A percentile compares a stretch with the other conserved stretches of the same genome.
Conservation (phyloP, 1,139 yeast species). For the Arxiozyma slooffiae region DNA sequence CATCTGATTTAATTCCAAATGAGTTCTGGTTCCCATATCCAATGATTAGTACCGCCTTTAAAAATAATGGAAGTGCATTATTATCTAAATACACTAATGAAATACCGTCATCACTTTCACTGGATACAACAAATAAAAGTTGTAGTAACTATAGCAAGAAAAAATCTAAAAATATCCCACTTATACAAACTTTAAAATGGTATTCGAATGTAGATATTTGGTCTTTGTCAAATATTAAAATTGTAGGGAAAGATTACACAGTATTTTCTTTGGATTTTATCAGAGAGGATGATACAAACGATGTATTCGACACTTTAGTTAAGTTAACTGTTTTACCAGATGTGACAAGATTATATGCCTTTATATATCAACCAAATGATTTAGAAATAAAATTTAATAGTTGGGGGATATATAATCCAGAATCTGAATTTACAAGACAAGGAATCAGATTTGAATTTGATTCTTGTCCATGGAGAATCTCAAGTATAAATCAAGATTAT, state of each 20-base stretch:
- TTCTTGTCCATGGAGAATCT: slow-evolving; percentile 52
- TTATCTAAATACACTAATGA: slow-evolving; percentile 17
- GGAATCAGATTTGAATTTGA: slow-evolving; percentile 31
- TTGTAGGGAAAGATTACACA: slow-evolving; percentile 83
- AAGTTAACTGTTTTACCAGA: slow-evolving; percentile 50
- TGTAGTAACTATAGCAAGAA: slow-evolving; percentile 4
- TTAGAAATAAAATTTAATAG: slow-evolving; percentile 48
- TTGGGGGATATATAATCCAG: slow-evolving; percentile 62
- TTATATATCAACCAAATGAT: slow-evolving; percentile 50
- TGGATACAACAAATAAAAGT: neutral
- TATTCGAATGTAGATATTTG: slow-evolving; percentile 35
- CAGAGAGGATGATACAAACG: slow-evolving; percentile 50
- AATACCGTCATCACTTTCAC: neutral
- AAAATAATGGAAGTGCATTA: slow-evolving; percentile 37
- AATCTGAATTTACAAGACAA: slow-evolving; percentile 57
- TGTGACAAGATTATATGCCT: slow-evolving; percentile 59
- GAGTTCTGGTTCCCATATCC: slow-evolving; percentile 96
- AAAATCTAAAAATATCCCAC: slow-evolving; percentile 5
- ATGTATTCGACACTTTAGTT: slow-evolving; percentile 64
- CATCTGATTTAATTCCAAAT: slow-evolving; percentile 33
- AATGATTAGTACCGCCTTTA: slow-evolving; percentile 57
- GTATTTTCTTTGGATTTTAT: slow-evolving; percentile 67
- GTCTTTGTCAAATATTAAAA: slow-evolving; percentile 48
- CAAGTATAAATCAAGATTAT: slow-evolving; percentile 56
- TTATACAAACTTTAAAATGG: slow-evolving; percentile 18